Evolutionary conservation across 495 filamentous ascomycete species (phyloP), one percentile per base, ranked within the genome.

Genomic region (Neurospora sp.): DNA sequence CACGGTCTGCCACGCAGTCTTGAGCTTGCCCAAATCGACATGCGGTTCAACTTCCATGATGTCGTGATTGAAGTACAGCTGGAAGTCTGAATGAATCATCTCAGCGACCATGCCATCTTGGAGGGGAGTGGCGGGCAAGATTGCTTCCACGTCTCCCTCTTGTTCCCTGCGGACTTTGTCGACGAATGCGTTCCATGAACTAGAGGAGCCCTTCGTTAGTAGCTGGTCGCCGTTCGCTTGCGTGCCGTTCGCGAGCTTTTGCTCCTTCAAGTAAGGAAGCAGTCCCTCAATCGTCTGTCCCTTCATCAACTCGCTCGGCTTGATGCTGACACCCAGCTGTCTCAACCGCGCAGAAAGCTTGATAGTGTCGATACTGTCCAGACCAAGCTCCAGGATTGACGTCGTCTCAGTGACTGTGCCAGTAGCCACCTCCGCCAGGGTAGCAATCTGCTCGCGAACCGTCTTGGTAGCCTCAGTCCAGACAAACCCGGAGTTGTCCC

Each of bases 101-200:
- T 91, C 88, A 0, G 90, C 89, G 59, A 97, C 83, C 88, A 97
- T 93, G 42, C 88, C 90, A 76, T 96, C 92, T 79, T 97, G 94
- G 3, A 95, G 83, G 14, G 94, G 91, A 0, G 93, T 92, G 7
- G 87, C 81, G 3, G 89, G 91, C 20, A 92, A 82, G 23, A 92
- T 81, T 18, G 80, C 76, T 46, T 91, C 87, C 14, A 90, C 31
- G 2, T 70, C 46, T 6, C 70, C 73, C 8, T 14, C 39, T 4
- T 77, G 70, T 39, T 70, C 73, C 0, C 70, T 27, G 31, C 73
- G 66, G 11, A 82, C 72, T 39, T 39, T 44, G 16, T 37, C 8
- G 8, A 20, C 27, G 3, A 39, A 1, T n/a, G 42, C n/a, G 20
- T 31, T 11, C 27, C 23, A 31, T 2, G 42, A 6, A 3, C 0